phyloP scores from a whole-genome alignment of 768 basidiomycete genomes.

The Neoboletus subvelutipes region DNA sequence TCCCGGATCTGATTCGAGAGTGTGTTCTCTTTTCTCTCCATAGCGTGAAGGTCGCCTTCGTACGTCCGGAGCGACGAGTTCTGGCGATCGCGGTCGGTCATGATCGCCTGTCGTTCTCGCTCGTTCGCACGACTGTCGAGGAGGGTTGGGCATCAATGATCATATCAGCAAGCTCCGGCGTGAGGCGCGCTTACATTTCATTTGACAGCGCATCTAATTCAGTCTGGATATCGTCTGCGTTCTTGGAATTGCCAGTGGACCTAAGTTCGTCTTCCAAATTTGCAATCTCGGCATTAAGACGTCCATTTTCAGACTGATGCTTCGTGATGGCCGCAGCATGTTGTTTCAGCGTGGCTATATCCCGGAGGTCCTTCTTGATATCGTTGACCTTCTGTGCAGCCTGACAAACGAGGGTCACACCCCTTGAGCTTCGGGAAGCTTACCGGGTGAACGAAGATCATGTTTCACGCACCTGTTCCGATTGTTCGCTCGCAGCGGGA shows the following conservation, averaged over 20 bases:
- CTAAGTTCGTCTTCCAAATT: conserved; percentile 68
- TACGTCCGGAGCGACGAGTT: conserved; percentile 48
- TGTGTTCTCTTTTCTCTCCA: conserved; percentile 62
- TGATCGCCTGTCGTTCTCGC: conserved; percentile 56
- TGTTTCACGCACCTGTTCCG: conserved; percentile 58
- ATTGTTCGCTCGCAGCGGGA: conserved; percentile 48
- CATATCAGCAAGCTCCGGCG: not conserved
- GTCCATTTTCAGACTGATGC: conserved; percentile 57
- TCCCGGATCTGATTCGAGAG: conserved; percentile 59
- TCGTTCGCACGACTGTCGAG: conserved; percentile 60
- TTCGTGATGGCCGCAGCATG: conserved; percentile 58
- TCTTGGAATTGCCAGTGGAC: conserved; percentile 73
- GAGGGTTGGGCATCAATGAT: not conserved
- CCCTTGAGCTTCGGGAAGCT: not conserved
- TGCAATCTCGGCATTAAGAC: conserved; percentile 58
- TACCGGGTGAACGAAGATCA: not conserved
- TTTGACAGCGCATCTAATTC: conserved; percentile 65
- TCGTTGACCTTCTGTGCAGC: conserved; percentile 49
- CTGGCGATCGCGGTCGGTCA: conserved; percentile 62
- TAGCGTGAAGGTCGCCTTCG: conserved; percentile 59
- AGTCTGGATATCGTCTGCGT: conserved; percentile 80
- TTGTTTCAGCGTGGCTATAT: conserved; percentile 58
- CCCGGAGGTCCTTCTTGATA: conserved; percentile 59
- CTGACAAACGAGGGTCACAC: conserved; percentile 34
- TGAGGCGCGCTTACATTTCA: conserved; percentile 56